These are phyloP conservation scores for Suillus brevipes DNA, from an alignment of 768 basidiomycete species.

Conservation along the genomic window DNA sequence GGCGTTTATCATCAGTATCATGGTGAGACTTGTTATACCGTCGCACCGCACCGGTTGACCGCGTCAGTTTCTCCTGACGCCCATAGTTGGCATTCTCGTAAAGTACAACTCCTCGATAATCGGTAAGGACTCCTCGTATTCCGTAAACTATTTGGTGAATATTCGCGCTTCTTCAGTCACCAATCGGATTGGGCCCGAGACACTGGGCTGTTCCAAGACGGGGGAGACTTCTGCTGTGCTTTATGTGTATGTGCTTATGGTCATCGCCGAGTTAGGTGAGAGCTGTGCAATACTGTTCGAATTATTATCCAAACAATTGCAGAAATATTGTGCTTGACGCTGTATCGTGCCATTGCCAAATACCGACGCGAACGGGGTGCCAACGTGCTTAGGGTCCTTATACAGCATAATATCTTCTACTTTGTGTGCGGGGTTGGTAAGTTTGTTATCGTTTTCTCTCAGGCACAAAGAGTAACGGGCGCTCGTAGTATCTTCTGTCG, in stretches of 20 bases:
- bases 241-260: slow-evolving; percentile 1
- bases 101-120: neutral
- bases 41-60: neutral
- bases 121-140: neutral
- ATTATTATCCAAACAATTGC: neutral
- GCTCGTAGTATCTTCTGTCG: neutral
- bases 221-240: neutral
- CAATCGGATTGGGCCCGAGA: neutral
- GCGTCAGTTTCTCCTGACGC: neutral
- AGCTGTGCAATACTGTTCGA: too few relatives aligned
- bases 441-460: neutral
- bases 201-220: neutral
- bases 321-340: slow-evolving; percentile 4
- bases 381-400: neutral
- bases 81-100: neutral
- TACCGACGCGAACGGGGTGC: neutral
- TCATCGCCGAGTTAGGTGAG: neutral
- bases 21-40: neutral
- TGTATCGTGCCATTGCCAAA: neutral
- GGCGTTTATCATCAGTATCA: neutral
- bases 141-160: neutral
- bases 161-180: neutral
- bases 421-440: neutral
- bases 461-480: neutral
- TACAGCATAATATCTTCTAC: slow-evolving; percentile 2